Percentiles rank a stretch among this genome's conserved stretches.
Conservation (phyloP, 805 yeast genomes). For the Suhomyces faveliae region DNA sequence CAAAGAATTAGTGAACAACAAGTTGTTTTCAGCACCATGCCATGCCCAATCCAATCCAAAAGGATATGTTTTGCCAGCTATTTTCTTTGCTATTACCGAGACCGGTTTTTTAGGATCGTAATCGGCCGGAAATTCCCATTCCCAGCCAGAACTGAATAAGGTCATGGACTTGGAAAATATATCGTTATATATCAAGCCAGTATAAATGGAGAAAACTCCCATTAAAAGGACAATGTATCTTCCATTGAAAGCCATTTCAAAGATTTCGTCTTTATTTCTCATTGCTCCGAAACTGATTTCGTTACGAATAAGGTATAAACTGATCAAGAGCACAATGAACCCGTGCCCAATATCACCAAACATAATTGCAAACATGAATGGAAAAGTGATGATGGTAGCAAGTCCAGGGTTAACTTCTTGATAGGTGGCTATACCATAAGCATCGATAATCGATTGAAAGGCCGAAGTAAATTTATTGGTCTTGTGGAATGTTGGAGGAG, state of each 20-base stretch:
- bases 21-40: constrained; percentile 95
- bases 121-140: constrained; percentile 66
- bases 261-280: constrained; percentile 80
- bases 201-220: constrained; percentile 95
- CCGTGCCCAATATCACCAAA: constrained; percentile 99
- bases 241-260: constrained; percentile 94
- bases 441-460: constrained; percentile 90
- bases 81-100: constrained; percentile 59
- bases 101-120: constrained; percentile 61
- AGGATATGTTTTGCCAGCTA: constrained; percentile 60
- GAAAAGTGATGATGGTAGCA: constrained; percentile 93
- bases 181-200: constrained; percentile 93
- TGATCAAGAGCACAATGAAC: constrained; percentile 72
- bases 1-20: constrained; percentile 89
- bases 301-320: constrained; percentile 64
- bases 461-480: constrained; percentile 94
- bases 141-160: constrained; percentile 86
- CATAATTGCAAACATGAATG: constrained; percentile 98
- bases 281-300: constrained; percentile 67
- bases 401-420: constrained; percentile 95
- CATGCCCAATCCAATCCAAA: constrained; percentile 92
- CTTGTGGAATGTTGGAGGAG: constrained; percentile 93
- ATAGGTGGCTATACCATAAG: constrained; percentile 91
- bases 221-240: constrained; percentile 85
- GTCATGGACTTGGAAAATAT: constrained; percentile 89